These are phyloP conservation scores for Quercus tomentella DNA, from an alignment of 331 rosid species.

Conservation along the genomic window DNA sequence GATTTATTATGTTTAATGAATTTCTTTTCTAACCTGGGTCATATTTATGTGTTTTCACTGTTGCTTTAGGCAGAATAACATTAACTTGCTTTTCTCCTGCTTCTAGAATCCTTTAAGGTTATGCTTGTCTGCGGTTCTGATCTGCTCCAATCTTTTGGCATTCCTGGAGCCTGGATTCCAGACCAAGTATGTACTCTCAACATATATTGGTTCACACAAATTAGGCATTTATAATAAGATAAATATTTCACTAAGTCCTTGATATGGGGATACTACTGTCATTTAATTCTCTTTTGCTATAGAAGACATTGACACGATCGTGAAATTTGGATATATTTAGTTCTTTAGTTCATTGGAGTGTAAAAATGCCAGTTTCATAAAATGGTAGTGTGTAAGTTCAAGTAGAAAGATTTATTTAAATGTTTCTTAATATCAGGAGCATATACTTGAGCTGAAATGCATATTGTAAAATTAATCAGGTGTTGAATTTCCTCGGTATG, in stretches of 20 bases:
- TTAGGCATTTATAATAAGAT: neutral
- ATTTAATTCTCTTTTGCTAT: neutral
- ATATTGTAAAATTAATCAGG: neutral
- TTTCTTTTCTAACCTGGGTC: neutral
- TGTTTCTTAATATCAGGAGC: neutral
- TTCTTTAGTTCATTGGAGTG: neutral
- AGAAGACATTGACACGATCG: neutral
- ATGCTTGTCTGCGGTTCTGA: conserved; percentile 94
- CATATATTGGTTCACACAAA: neutral
- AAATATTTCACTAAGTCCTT: neutral
- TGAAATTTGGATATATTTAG: neutral
- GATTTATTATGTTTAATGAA: neutral
- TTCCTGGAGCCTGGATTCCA: conserved; percentile 71
- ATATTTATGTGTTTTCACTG: neutral
- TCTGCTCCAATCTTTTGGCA: conserved; percentile 73
- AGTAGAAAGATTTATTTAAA: neutral
- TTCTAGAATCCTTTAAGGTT: conserved; percentile 70
- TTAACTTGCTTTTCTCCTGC: conserved; percentile 18
- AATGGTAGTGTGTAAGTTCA: neutral
- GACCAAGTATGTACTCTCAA: conserved; percentile 51
- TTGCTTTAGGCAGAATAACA: neutral
- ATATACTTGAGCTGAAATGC: neutral
- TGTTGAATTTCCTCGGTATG: neutral
- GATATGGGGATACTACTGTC: neutral
- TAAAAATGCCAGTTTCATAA: neutral